A percentile compares a stretch with the other conserved stretches of the same genome.
These are phyloP conservation scores for Phytophthora pini DNA, from an alignment of 352 stramenopile genomes.

Conservation along the genomic window DNA sequence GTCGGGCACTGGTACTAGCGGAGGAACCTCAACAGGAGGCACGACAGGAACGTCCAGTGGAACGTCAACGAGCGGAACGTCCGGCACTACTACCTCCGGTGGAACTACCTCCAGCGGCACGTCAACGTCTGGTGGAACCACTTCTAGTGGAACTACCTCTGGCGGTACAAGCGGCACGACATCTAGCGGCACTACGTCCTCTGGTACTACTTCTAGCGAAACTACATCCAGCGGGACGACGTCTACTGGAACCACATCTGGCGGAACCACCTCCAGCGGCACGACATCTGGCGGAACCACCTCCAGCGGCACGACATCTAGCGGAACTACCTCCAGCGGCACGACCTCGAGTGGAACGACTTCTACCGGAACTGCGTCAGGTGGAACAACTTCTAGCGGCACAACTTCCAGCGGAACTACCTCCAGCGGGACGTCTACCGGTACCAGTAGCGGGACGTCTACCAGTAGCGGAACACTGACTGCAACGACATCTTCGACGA, in stretches of 20 bases:
- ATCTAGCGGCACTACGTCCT: constrained; percentile 5
- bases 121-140: constrained; percentile 17
- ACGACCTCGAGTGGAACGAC: constrained; percentile 13
- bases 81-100: constrained; percentile 14
- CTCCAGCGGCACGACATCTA: constrained; percentile 8
- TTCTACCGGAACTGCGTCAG: constrained; percentile 8
- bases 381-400: constrained; percentile 8
- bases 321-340: constrained; percentile 1
- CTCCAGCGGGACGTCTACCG: not conserved
- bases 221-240: constrained; percentile 17
- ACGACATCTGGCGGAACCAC: constrained; percentile 1
- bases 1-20: constrained; percentile 18
- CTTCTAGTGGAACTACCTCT: constrained; percentile 3
- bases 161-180: not conserved
- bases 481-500: constrained; percentile 30
- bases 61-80: not conserved
- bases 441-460: constrained; percentile 8
- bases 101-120: constrained; percentile 11
- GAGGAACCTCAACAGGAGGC: constrained; percentile 10
- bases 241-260: not conserved
- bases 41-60: constrained; percentile 25
- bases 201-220: constrained; percentile 14
- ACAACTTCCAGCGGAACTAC: constrained; percentile 14
- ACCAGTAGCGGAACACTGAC: constrained; percentile 18
- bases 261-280: not conserved